Conservation (phyloP, 306 rosid species). For the Sophora flavescens region DNA sequence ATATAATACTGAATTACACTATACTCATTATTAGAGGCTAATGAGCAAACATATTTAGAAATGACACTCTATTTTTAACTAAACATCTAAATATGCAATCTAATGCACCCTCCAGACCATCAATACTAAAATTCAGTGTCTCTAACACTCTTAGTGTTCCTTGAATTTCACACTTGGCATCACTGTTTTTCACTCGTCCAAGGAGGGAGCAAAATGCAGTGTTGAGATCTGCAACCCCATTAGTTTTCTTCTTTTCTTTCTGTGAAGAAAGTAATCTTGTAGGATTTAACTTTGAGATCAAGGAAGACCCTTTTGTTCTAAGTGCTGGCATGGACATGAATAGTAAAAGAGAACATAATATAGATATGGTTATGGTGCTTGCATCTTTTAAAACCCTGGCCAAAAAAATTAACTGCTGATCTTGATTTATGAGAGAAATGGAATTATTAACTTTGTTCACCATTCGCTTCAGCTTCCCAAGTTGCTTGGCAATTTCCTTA, state of each 20-base stretch:
- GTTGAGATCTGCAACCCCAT: slow-evolving; percentile 58
- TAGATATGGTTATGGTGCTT: slow-evolving; percentile 54
- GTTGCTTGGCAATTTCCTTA: slow-evolving; percentile 60
- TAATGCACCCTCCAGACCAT: slow-evolving; percentile 61
- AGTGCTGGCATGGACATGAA: slow-evolving; percentile 62
- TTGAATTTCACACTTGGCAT: slow-evolving; percentile 54
- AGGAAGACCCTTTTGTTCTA: slow-evolving; percentile 55
- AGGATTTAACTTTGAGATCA: slow-evolving; percentile 63
- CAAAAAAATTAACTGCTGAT: slow-evolving; percentile 46
- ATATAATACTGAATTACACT: slow-evolving; percentile 8
- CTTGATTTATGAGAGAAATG: slow-evolving; percentile 43
- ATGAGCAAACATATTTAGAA: slow-evolving; percentile 68
- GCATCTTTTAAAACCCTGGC: slow-evolving; percentile 63
- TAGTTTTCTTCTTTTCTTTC: slow-evolving; percentile 55
- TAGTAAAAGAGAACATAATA: slow-evolving; percentile 53
- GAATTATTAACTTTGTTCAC: slow-evolving; percentile 47
- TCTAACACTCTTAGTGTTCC: slow-evolving; percentile 56
- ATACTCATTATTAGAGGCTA: neutral
- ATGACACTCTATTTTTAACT: slow-evolving; percentile 77
- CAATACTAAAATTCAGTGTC: slow-evolving; percentile 55
- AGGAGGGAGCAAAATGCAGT: slow-evolving; percentile 55
- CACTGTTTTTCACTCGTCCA: slow-evolving; percentile 44
- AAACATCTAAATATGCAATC: slow-evolving; percentile 71
- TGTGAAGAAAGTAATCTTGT: slow-evolving; percentile 44
- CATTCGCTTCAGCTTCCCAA: slow-evolving; percentile 59